phyloP scores from a whole-genome alignment of 2,329 filamentous ascomycete species.

The Escovopsis sp. region DNA sequence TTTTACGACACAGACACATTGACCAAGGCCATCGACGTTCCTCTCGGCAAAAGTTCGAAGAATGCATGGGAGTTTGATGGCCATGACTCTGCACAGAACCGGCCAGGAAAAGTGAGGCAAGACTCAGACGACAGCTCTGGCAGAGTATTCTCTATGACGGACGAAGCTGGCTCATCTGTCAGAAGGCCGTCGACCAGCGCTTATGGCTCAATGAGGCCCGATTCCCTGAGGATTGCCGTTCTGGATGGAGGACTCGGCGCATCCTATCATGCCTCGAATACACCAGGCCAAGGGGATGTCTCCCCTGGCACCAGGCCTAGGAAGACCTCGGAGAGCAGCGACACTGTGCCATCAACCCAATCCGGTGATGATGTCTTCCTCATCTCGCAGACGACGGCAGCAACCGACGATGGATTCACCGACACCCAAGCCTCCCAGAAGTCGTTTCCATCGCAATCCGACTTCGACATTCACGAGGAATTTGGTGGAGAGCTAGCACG shows the following conservation, averaged over 20 bases:
- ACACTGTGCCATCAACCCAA: slow-evolving; percentile 9
- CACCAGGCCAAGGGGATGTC: slow-evolving; percentile 24
- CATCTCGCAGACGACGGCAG: slow-evolving; percentile 32
- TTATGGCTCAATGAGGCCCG: slow-evolving; percentile 14
- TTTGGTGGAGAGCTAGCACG: slow-evolving; percentile 3
- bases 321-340: slow-evolving; percentile 1
- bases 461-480: slow-evolving; percentile 10
- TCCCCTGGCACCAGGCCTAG: slow-evolving; percentile 2
- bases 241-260: slow-evolving; percentile 12
- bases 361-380: slow-evolving; percentile 27
- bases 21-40: slow-evolving; percentile 38
- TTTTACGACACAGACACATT: slow-evolving; percentile 48
- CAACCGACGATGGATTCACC: slow-evolving; percentile 16
- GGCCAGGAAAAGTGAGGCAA: slow-evolving; percentile 24
- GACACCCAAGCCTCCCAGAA: slow-evolving; percentile 15
- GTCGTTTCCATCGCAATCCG: slow-evolving; percentile 16
- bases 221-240: slow-evolving; percentile 13
- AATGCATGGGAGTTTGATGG: slow-evolving; percentile 20
- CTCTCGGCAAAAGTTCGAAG: slow-evolving; percentile 24
- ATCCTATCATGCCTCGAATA: slow-evolving; percentile 32
- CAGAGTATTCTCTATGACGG: slow-evolving; percentile 45
- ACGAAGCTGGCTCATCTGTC: slow-evolving; percentile 21
- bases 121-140: slow-evolving; percentile 45
- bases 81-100: slow-evolving; percentile 11
- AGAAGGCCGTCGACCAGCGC: slow-evolving; percentile 6